Base-by-base conservation (phyloP, 2,329 filamentous ascomycete species). In the Ophiostoma sp. region DNA sequence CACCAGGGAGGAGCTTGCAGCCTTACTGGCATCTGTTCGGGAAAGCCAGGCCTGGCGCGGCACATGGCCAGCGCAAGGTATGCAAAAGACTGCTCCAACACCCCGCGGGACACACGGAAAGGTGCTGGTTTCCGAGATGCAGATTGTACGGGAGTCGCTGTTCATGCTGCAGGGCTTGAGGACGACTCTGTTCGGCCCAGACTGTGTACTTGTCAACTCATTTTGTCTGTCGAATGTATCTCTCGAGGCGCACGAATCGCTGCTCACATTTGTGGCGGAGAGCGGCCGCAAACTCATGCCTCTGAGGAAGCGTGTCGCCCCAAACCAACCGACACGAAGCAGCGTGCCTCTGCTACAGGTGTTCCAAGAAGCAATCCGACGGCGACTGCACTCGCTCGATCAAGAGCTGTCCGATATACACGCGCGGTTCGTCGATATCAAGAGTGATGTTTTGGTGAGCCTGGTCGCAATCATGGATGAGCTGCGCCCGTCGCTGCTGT, bases 131-230 rank as follows among this genome's bases (percentile, higher is more conserved):
- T 86, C 90, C 0, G 94, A 97, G 77, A 81, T 91, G 1, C 88
- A 94, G 73, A 82, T 89, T 13, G 81, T 94, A 35, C 87, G 93
- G 67, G 93, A 98, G 76, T 86, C 88, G 0, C 81, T 97, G 0
- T 94, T 92, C 75, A 96, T 97, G 92, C 84, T 98, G 0, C 86
- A 88, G 69, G 94, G 94, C 0, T 81, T 95, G 4, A 85, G 89
- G 6, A 94, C 91, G 2, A 89, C 88, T 1, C 76, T 97, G 0
- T 97, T 94, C 75, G 80, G 80, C 70, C 31, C 74, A 3, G 76
- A 82, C 67, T 81, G 80, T 17, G 73, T 77, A 7, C 81, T 81
- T 0, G 77, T 79, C 1, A 75, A 79, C 4, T 75, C 74, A 1
- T 86, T 82, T 69, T 82, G 86, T 70, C 79, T 87, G 35, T 75